Conservation (phyloP, 148 eudicot genomes). For the Vaccinium vitisidaea region DNA sequence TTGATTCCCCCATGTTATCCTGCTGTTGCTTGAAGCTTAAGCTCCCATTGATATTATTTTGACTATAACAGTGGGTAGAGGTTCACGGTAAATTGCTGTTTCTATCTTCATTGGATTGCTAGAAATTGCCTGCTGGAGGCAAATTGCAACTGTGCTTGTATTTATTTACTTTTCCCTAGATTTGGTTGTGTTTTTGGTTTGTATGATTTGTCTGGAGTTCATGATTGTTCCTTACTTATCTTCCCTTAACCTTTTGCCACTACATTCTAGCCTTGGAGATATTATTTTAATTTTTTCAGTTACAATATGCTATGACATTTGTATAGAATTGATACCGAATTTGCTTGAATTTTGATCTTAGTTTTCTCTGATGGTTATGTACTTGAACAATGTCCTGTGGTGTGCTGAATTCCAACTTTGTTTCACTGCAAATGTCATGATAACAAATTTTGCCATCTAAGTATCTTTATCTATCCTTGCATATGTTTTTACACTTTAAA, state of each 20-base stretch:
- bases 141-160: neutral
- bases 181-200: slow-evolving; percentile 6
- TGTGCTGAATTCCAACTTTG: neutral
- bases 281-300: neutral
- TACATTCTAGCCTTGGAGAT: neutral
- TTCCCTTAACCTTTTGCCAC: slow-evolving; percentile 10
- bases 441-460: neutral
- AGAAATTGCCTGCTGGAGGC: neutral
- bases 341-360: neutral
- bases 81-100: neutral
- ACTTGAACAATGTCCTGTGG: neutral
- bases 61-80: neutral
- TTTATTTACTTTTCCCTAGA: neutral
- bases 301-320: neutral
- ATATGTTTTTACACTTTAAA: neutral
- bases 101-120: neutral
- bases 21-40: slow-evolving; percentile 6
- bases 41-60: neutral
- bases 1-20: neutral
- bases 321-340: neutral
- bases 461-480: neutral
- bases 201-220: neutral
- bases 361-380: neutral
- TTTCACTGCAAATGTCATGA: neutral
- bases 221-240: neutral